A percentile compares a stretch with the other conserved stretches of the same genome.
Conservation (phyloP, 352 stramenopile species). For the Hyaloperonospora brassicae region DNA sequence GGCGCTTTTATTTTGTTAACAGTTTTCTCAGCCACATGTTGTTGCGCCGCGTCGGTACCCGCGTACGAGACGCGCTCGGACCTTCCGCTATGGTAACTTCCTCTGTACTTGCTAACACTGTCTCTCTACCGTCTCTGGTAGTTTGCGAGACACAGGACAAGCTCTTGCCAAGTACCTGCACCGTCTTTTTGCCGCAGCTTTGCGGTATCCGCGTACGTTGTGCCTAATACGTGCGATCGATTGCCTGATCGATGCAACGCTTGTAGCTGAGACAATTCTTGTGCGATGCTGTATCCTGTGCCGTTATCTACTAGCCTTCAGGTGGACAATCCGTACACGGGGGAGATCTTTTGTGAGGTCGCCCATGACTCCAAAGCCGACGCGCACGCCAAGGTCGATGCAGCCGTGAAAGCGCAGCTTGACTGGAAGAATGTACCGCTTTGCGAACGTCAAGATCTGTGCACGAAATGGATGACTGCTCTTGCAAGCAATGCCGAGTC, state of each 20-base stretch:
- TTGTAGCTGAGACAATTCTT: too few relatives aligned
- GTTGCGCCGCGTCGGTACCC: too few relatives aligned
- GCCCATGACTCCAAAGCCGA: slow-evolving; percentile 43
- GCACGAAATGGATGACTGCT: slow-evolving; percentile 53
- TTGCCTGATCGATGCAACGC: not conserved
- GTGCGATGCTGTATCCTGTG: too few relatives aligned
- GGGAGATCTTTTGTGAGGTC: slow-evolving; percentile 56
- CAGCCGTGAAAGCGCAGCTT: slow-evolving; percentile 43
- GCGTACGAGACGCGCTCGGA: too few relatives aligned
- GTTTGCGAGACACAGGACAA: not conserved
- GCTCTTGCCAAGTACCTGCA: slow-evolving; percentile 12
- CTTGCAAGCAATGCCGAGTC: slow-evolving; percentile 47
- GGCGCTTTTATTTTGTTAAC: too few relatives aligned
- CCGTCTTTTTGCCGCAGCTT: slow-evolving; percentile 24
- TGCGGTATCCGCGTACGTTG: slow-evolving; percentile 28
- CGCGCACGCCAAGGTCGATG: slow-evolving; percentile 52
- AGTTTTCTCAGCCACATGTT: too few relatives aligned
- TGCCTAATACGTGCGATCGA: not conserved
- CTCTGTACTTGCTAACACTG: too few relatives aligned
- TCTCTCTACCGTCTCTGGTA: too few relatives aligned
- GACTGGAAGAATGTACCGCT: slow-evolving; percentile 54
- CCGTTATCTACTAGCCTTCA: slow-evolving; percentile 27
- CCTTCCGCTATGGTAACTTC: too few relatives aligned
- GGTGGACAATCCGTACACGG: slow-evolving; percentile 74
- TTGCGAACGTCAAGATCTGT: slow-evolving; percentile 49